Conservation (phyloP, 2,329 filamentous ascomycete genomes). For the Beauveria australis region DNA sequence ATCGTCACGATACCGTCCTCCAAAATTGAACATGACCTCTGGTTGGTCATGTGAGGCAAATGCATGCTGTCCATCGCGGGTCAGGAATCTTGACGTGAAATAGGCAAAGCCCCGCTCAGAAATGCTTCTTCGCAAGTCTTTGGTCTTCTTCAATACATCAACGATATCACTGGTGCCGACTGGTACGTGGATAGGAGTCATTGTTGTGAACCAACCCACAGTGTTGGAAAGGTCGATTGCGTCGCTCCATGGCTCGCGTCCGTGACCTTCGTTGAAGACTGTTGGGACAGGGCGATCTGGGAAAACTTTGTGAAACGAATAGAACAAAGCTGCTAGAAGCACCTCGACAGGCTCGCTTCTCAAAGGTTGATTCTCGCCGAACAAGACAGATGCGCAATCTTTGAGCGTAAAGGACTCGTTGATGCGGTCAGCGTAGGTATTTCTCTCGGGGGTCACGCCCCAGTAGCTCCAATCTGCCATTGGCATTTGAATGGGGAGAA, state of each 20-base stretch:
- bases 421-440: background rate
- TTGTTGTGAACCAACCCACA: constrained; percentile 30
- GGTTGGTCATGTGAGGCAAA: constrained; percentile 17
- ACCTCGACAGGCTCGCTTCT: constrained; percentile 29
- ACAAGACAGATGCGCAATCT: background rate
- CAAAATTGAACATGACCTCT: constrained; percentile 40
- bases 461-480: background rate
- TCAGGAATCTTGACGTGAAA: constrained; percentile 15
- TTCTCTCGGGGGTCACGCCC: background rate
- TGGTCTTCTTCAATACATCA: constrained; percentile 14
- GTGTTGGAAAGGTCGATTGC: constrained; percentile 24
- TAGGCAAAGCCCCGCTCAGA: constrained; percentile 16
- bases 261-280: constrained; percentile 27
- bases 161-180: background rate
- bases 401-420: background rate
- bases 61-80: background rate
- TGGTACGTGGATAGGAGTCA: constrained; percentile 9
- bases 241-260: constrained; percentile 24
- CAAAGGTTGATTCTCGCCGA: constrained; percentile 27
- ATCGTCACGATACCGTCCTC: constrained; percentile 27
- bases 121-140: constrained; percentile 16
- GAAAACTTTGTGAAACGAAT: constrained; percentile 15
- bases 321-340: background rate
- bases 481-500: background rate
- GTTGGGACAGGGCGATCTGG: constrained; percentile 19